These are phyloP conservation scores for Lentinula sp. DNA, from an alignment of 768 basidiomycete species.

Conservation along the genomic window DNA sequence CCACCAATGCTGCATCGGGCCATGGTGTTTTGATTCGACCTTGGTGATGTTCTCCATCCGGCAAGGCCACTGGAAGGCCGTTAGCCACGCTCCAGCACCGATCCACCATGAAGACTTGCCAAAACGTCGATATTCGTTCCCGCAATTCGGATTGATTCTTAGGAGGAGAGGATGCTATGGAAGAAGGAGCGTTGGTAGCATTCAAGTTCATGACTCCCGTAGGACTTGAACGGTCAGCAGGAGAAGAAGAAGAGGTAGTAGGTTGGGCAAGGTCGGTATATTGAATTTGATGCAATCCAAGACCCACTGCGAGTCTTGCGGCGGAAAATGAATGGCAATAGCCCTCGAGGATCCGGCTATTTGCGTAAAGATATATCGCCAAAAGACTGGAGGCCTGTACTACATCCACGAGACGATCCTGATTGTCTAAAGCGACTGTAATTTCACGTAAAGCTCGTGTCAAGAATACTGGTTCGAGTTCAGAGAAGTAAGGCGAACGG, in stretches of 20 bases:
- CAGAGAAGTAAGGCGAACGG: conserved; percentile 28
- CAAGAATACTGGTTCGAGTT: conserved; percentile 43
- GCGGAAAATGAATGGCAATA: conserved; percentile 57
- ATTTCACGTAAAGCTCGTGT: conserved; percentile 44
- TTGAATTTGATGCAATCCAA: conserved; percentile 52
- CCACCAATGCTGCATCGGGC: conserved; percentile 24
- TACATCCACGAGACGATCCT: conserved; percentile 51
- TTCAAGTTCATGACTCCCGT: background rate
- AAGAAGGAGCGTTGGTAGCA: conserved; percentile 3
- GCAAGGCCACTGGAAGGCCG: conserved; percentile 46
- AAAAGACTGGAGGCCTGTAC: conserved; percentile 57
- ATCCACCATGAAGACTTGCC: conserved; percentile 61
- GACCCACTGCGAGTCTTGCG: conserved; percentile 52
- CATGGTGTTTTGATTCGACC: conserved; percentile 49
- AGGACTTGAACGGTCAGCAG: background rate
- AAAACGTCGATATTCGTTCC: conserved; percentile 49
- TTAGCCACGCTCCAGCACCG: conserved; percentile 52
- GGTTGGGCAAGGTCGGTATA: conserved; percentile 13
- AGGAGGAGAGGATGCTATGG: conserved; percentile 25
- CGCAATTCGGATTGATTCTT: conserved; percentile 34
- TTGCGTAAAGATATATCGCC: conserved; percentile 54
- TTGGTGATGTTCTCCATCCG: conserved; percentile 41
- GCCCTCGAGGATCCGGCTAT: conserved; percentile 50
- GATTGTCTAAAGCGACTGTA: conserved; percentile 43
- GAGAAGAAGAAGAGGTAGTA: background rate